Percentiles rank a stretch among this genome's conserved stretches.
phyloP scores from a whole-genome alignment of 2,329 filamentous ascomycete genomes.

The Mycocentrospora acerina region DNA sequence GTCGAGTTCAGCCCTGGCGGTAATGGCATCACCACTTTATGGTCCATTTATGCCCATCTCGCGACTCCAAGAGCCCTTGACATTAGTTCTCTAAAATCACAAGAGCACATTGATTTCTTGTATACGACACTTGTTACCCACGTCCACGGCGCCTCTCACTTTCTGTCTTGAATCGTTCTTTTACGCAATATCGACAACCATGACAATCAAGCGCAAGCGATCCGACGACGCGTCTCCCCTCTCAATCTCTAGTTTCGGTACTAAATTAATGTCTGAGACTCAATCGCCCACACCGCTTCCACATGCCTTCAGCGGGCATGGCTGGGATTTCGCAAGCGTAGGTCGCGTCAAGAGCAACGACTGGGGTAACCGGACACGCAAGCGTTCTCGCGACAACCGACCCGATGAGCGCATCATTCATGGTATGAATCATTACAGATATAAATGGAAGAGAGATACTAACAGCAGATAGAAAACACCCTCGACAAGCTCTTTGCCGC shows the following conservation, averaged over 20 bases:
- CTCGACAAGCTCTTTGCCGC: conserved; percentile 49
- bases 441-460: background rate
- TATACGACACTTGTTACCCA: too few relatives aligned
- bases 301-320: conserved; percentile 15
- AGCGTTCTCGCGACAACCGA: conserved; percentile 59
- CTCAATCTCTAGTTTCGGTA: conserved; percentile 43
- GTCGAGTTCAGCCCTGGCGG: background rate
- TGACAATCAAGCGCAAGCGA: conserved; percentile 62
- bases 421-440: conserved; percentile 41
- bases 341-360: conserved; percentile 38
- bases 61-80: conserved; percentile 12
- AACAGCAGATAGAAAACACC: conserved; percentile 43
- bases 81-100: background rate
- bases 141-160: conserved; percentile 1
- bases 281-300: conserved; percentile 29
- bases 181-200: conserved; percentile 34
- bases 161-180: background rate
- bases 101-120: too few relatives aligned
- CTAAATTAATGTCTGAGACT: conserved; percentile 32
- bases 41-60: conserved; percentile 12
- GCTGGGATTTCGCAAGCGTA: conserved; percentile 29
- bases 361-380: conserved; percentile 59
- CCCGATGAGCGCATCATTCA: conserved; percentile 59
- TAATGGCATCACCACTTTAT: background rate
- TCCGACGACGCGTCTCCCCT: conserved; percentile 50